These are phyloP conservation scores for Silene uniflora DNA, from an alignment of 148 eudicot species.

Conservation along the genomic window DNA sequence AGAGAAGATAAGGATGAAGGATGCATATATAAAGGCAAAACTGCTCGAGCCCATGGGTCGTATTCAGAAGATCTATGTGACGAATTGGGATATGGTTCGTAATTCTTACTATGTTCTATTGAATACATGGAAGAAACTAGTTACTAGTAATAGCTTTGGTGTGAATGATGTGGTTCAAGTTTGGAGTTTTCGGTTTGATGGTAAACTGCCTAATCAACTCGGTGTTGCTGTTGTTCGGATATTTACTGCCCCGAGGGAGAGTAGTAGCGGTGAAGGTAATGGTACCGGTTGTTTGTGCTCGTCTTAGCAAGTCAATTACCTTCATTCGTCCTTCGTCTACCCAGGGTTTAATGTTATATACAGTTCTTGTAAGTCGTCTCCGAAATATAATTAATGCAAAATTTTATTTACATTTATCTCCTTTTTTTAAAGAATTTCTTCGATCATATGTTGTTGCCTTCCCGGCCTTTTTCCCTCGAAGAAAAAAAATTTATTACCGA, in stretches of 20 bases:
- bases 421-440: not conserved
- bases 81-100: not conserved
- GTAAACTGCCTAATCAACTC: not conserved
- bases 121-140: not conserved
- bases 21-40: not conserved
- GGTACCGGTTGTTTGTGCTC: not conserved
- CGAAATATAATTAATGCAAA: not conserved
- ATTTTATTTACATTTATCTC: not conserved
- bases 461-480: too few species aligned
- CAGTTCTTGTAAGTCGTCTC: not conserved
- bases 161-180: not conserved
- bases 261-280: not conserved
- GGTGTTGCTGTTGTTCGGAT: not conserved
- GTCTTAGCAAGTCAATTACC: not conserved
- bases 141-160: not conserved
- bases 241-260: not conserved
- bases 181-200: slow-evolving; percentile 6
- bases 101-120: not conserved
- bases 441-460: not conserved
- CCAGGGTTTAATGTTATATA: not conserved
- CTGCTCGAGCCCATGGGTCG: not conserved
- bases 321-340: not conserved
- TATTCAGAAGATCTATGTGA: not conserved
- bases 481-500: too few species aligned
- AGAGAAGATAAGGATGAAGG: not conserved